phyloP scores from a whole-genome alignment of 1,284 basidiomycete genomes.

The Volvariella volvacea region DNA sequence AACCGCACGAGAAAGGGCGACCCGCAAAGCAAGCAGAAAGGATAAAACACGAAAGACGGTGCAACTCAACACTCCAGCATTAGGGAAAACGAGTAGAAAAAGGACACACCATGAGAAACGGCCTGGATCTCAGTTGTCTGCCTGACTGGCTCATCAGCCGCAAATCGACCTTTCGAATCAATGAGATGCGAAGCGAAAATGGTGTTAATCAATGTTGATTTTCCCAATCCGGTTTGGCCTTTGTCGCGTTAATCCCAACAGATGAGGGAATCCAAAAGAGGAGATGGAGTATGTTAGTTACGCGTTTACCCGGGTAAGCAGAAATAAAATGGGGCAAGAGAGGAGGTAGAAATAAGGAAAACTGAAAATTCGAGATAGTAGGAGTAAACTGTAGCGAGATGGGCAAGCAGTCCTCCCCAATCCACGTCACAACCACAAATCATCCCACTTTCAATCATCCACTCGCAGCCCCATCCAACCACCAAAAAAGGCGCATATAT shows the following conservation, averaged over 20 bases:
- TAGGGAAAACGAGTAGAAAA: constrained; percentile 2
- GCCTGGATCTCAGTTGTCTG: constrained; percentile 97
- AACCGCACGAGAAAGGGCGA: neutral
- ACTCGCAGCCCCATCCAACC: neutral
- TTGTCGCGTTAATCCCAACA: constrained; percentile 7
- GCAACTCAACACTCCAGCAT: neutral
- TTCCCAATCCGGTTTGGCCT: constrained; percentile 97
- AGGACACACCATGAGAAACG: constrained; percentile 80
- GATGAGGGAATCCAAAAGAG: too few relatives aligned
- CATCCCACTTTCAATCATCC: neutral
- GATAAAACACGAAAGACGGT: constrained; percentile 9
- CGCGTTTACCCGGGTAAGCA: neutral
- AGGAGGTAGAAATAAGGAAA: neutral
- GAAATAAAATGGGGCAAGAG: neutral
- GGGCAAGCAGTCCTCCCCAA: too few relatives aligned
- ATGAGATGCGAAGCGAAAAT: constrained; percentile 98
- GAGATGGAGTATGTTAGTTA: neutral
- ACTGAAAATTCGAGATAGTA: too few relatives aligned
- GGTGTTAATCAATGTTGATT: constrained; percentile 98
- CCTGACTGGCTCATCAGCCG: constrained; percentile 81
- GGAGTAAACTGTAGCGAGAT: too few relatives aligned
- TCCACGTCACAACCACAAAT: too few relatives aligned
- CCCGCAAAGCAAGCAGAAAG: constrained; percentile 5
- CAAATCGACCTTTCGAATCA: constrained; percentile 92
- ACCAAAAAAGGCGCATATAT: constrained; percentile 3